Evolutionary conservation across 2,329 filamentous ascomycete species (phyloP), one percentile per base, ranked within the genome.

Genomic region (Botrytis cinerea): DNA sequence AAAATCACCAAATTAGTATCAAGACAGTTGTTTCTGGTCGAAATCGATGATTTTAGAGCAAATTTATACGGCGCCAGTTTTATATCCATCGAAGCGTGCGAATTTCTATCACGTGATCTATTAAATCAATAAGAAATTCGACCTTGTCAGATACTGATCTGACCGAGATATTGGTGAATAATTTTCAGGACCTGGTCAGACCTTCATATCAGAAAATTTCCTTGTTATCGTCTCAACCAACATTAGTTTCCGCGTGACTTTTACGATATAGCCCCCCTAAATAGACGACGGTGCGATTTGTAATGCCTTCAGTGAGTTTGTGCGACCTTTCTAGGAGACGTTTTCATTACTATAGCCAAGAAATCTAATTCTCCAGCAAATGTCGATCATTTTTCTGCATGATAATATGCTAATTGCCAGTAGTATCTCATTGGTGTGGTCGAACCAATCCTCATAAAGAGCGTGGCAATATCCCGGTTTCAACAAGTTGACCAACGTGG

Each of bases 371-470:
- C 35, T 57, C 38, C 40, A 59, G n/a, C 48, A 3, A 32, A 57
- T 20, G 48, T 69, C 48, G 18, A 28, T 57, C 66, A 69, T 69
- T 48, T 45, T 69, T 48, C 51, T 69, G 35, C 66, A 69, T 57
- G 66, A 32, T 12, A 69, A 57, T 68, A 43, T 69, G 35, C 48
- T 69, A 59, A 69, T 57, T 69, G 20, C 54, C 9, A n/a, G 43
- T 32, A 57, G n/a, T 32, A 22, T 32, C 40, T 69, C 12, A 57
- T 68, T 69, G 35, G 48, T 32, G 38, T 10, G 38, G 38, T 14
- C 12, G 66, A 57, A 40, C 66, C 66, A 69, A 69, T 69, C 66
- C 66, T n/a, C 54, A 57, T 38, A 57, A 43, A 57, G 66, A 69
- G 66, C 66, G 66, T 69, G 66, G 66, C 66, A 57, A 45, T 45